These are phyloP conservation scores for Trebouxia sp. DNA, from an alignment of 139 green algal species.

Conservation along the genomic window DNA sequence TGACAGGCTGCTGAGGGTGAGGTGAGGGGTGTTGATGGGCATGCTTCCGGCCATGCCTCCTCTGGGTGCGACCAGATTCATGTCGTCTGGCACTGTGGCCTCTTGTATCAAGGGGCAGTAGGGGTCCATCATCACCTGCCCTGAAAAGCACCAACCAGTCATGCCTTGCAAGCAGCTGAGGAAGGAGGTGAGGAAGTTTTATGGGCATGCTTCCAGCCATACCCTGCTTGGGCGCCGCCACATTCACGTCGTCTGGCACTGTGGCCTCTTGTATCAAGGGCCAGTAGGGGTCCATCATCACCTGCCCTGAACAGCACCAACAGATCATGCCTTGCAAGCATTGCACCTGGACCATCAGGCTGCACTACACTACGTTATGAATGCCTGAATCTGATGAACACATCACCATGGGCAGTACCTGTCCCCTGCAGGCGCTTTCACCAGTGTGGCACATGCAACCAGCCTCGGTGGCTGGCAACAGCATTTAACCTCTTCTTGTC, in stretches of 20 bases:
- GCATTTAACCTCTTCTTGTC: too few relatives aligned
- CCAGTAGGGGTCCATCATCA: conserved; percentile 65
- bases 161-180: too few relatives aligned
- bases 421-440: too few relatives aligned
- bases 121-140: conserved; percentile 66
- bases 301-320: conserved; percentile 37
- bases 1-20: conserved; percentile 56
- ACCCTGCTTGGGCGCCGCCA: conserved; percentile 34
- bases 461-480: too few relatives aligned
- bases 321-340: too few relatives aligned
- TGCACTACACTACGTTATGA: too few relatives aligned
- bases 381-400: too few relatives aligned
- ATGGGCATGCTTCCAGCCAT: neutral
- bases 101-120: conserved; percentile 44
- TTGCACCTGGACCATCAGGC: too few relatives aligned
- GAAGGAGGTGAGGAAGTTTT: neutral
- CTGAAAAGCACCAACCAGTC: conserved; percentile 21
- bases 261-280: conserved; percentile 44
- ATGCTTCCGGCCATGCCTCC: conserved; percentile 10
- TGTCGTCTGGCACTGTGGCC: conserved; percentile 47
- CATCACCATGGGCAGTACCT: too few relatives aligned
- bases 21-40: conserved; percentile 3
- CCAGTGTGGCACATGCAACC: too few relatives aligned
- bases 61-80: conserved; percentile 44
- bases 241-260: conserved; percentile 49